These are phyloP conservation scores for Sclerotinia glacialis DNA, from an alignment of 2,329 filamentous ascomycete species.

Conservation along the genomic window DNA sequence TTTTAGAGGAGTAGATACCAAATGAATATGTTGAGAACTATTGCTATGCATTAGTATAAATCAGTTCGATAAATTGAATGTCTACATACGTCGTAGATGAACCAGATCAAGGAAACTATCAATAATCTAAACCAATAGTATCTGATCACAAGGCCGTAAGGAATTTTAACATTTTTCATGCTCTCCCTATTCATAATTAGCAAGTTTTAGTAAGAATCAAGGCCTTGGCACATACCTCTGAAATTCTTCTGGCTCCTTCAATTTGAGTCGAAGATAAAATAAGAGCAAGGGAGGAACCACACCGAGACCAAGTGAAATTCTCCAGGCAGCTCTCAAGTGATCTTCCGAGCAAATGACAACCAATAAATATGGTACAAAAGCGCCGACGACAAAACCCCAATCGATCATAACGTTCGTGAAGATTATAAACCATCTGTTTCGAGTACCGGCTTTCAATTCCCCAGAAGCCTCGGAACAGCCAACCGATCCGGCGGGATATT, in stretches of 20 bases:
- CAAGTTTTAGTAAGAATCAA: constrained; percentile 5
- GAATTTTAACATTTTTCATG: constrained; percentile 47
- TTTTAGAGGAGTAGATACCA: constrained; percentile 76
- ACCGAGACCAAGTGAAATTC: constrained; percentile 74
- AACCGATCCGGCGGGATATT: constrained; percentile 81
- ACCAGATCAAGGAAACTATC: constrained; percentile 75
- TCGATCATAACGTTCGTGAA: constrained; percentile 90
- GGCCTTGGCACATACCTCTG: constrained; percentile 39
- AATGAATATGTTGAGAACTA: constrained; percentile 81
- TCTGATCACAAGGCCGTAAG: constrained; percentile 53
- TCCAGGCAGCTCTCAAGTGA: constrained; percentile 75
- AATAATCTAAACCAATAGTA: constrained; percentile 75
- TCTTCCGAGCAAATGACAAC: constrained; percentile 52
- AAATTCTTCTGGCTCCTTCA: constrained; percentile 78
- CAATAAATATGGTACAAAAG: constrained; percentile 70
- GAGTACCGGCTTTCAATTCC: constrained; percentile 73
- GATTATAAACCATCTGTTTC: constrained; percentile 89
- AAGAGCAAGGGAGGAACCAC: constrained; percentile 73
- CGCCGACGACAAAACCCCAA: constrained; percentile 69
- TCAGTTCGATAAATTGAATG: not conserved
- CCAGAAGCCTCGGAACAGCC: constrained; percentile 80
- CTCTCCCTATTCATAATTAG: constrained; percentile 33
- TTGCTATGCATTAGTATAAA: constrained; percentile 26
- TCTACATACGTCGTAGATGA: constrained; percentile 67
- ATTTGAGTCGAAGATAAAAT: constrained; percentile 66